Percentiles rank a stretch among this genome's conserved stretches.
These are phyloP conservation scores for Lasiodiplodia sp. DNA, from an alignment of 2,329 filamentous ascomycete genomes.

Conservation along the genomic window DNA sequence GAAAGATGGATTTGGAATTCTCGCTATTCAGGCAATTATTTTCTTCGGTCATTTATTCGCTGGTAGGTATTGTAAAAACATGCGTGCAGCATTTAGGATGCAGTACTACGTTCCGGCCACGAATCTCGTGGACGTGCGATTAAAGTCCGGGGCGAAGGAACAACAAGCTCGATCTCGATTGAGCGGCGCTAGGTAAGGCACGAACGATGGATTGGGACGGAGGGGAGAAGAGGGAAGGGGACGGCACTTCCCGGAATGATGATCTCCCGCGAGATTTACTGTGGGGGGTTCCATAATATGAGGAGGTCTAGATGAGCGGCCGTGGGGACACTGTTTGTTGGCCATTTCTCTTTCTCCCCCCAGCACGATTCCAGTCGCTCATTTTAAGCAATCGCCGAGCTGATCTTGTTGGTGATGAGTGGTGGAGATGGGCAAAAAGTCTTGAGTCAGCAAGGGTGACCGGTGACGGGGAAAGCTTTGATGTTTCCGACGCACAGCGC, in stretches of 20 bases:
- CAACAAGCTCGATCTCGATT: neutral
- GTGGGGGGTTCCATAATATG: neutral
- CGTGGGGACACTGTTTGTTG: neutral
- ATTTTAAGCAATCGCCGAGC: neutral
- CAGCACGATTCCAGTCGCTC: neutral
- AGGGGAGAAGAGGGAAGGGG: neutral
- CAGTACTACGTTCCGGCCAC: neutral
- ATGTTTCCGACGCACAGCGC: neutral
- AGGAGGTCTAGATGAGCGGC: neutral
- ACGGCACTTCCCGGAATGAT: conserved; percentile 7
- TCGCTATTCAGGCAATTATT: too few relatives aligned
- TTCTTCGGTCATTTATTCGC: too few relatives aligned
- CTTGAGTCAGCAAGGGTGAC: neutral
- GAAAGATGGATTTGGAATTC: neutral
- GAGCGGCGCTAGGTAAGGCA: neutral
- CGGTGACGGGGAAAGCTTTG: neutral
- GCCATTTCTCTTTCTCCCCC: neutral
- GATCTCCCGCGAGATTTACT: conserved; percentile 19
- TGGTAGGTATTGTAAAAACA: neutral
- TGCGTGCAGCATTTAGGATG: neutral
- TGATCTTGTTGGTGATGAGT: neutral
- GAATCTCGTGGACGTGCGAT: neutral
- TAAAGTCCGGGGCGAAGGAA: neutral
- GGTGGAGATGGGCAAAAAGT: neutral
- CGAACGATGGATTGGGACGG: neutral